Evolutionary conservation across 192 early-diverging fungal species (phyloP).

Genomic region (Jimgerdemannia lactiflua): DNA sequence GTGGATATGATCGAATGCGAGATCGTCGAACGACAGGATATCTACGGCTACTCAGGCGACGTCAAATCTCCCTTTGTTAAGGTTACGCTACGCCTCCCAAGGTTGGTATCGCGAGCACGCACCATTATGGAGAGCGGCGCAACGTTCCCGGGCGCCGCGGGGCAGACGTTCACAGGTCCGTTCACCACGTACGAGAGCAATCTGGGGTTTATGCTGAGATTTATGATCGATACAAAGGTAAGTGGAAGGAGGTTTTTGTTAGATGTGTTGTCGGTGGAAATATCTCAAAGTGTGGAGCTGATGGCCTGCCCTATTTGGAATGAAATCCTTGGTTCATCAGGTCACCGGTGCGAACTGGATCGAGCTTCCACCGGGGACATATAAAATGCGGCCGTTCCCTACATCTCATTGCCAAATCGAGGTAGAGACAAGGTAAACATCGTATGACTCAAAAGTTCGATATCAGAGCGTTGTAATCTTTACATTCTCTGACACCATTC

Average conservation of each 20-base stretch:
- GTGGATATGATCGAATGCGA: conserved; percentile 55
- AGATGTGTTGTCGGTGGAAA: too few relatives aligned
- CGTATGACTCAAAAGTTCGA: conserved; percentile 10
- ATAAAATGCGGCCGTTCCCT: conserved; percentile 42
- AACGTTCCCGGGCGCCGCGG: conserved; percentile 50
- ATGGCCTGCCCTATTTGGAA: neutral
- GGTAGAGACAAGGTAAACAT: conserved; percentile 62
- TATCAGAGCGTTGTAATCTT: neutral
- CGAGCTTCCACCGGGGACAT: conserved; percentile 77
- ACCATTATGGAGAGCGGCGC: conserved; percentile 49
- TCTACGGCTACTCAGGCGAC: conserved; percentile 88
- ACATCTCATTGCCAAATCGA: conserved; percentile 78
- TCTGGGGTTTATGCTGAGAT: conserved; percentile 80
- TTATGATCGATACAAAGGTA: conserved; percentile 93
- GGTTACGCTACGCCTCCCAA: conserved; percentile 64
- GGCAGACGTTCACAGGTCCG: conserved; percentile 18
- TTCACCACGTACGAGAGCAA: conserved; percentile 85
- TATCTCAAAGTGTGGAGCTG: too few relatives aligned
- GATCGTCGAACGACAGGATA: conserved; percentile 73
- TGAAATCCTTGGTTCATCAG: conserved; percentile 16
- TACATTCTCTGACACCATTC: neutral
- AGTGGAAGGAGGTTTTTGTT: too few relatives aligned
- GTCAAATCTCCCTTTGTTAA: conserved; percentile 78
- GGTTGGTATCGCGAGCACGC: conserved; percentile 27
- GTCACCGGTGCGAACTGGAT: conserved; percentile 91